These are phyloP conservation scores for Nakazawaea ambrosiae DNA, from an alignment of 805 yeast genomes.

Conservation along the genomic window DNA sequence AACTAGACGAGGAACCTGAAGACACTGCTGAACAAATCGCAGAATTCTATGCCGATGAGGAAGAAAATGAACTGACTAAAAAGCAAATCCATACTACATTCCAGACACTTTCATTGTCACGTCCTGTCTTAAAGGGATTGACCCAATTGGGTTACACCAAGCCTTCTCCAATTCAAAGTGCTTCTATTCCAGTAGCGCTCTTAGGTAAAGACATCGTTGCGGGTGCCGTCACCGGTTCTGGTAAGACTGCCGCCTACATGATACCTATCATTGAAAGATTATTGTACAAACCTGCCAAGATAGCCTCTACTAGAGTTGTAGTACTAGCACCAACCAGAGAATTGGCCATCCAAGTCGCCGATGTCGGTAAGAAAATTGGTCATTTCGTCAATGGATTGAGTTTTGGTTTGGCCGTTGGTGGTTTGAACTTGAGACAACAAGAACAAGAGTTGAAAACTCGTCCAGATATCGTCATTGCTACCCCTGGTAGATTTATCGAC, in stretches of 20 bases:
- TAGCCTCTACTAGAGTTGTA: conserved; percentile 85
- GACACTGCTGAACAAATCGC: conserved; percentile 83
- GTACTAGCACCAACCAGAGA: conserved; percentile 96
- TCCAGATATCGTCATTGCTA: conserved; percentile 95
- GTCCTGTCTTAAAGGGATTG: conserved; percentile 85
- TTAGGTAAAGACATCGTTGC: conserved; percentile 96
- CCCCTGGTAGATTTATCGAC: conserved; percentile 98
- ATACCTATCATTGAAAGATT: conserved; percentile 92
- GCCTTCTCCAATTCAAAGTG: conserved; percentile 92
- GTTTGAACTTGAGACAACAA: conserved; percentile 89
- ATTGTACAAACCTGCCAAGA: conserved; percentile 77
- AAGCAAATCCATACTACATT: conserved; percentile 55
- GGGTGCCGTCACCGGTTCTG: conserved; percentile 99
- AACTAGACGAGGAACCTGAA: conserved; percentile 19
- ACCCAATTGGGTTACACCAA: conserved; percentile 73
- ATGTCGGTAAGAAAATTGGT: conserved; percentile 83
- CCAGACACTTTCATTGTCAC: conserved; percentile 71
- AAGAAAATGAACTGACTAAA: conserved; percentile 47
- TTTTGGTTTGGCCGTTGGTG: conserved; percentile 98
- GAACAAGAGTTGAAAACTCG: conserved; percentile 88
- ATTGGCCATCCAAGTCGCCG: conserved; percentile 91
- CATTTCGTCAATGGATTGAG: conserved; percentile 67
- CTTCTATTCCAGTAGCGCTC: conserved; percentile 88
- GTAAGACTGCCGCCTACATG: conserved; percentile 98
- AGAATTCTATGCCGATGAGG: conserved; percentile 58